A percentile compares a stretch with the other conserved stretches of the same genome.
These are phyloP conservation scores for Bocquillonia castaneifolia DNA, from an alignment of 441 rosid species.

Conservation along the genomic window DNA sequence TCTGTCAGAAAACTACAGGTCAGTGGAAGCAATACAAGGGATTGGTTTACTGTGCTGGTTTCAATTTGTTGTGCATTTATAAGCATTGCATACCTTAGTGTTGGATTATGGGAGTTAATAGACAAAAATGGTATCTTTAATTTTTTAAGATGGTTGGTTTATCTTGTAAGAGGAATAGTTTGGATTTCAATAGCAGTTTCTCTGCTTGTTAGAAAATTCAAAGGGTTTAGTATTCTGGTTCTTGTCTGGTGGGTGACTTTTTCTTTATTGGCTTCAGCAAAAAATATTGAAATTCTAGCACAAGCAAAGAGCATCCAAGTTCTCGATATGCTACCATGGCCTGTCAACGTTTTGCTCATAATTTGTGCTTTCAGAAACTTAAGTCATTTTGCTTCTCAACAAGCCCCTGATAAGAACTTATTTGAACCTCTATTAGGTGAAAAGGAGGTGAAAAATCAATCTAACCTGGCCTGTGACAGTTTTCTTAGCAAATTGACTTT, in stretches of 20 bases:
- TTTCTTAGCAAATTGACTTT: slow-evolving; percentile 58
- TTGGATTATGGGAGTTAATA: slow-evolving; percentile 39
- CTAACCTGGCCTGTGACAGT: slow-evolving; percentile 36
- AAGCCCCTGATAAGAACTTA: slow-evolving; percentile 26
- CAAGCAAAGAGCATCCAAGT: slow-evolving; percentile 30
- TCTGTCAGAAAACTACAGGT: slow-evolving; percentile 27
- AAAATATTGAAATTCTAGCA: slow-evolving; percentile 35
- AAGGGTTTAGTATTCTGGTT: slow-evolving; percentile 32
- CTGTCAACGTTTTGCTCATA: slow-evolving; percentile 45
- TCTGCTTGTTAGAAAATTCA: slow-evolving; percentile 41
- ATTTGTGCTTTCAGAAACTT: slow-evolving; percentile 46
- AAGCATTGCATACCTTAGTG: slow-evolving; percentile 36
- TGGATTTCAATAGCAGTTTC: slow-evolving; percentile 63
- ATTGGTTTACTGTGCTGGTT: slow-evolving; percentile 34
- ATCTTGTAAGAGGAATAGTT: slow-evolving; percentile 46
- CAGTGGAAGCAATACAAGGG: slow-evolving; percentile 28
- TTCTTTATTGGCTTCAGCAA: slow-evolving; percentile 42
- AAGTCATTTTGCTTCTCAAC: slow-evolving; percentile 23
- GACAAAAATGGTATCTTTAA: slow-evolving; percentile 11
- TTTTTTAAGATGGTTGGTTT: slow-evolving; percentile 30
- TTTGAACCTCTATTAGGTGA: slow-evolving; percentile 44
- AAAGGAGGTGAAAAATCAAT: slow-evolving; percentile 26
- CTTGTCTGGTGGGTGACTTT: slow-evolving; percentile 66
- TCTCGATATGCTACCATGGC: slow-evolving; percentile 43
- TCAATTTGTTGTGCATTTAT: slow-evolving; percentile 44